Base-by-base conservation (phyloP, 768 basidiomycete species). In the Sarcomyxa edulis region DNA sequence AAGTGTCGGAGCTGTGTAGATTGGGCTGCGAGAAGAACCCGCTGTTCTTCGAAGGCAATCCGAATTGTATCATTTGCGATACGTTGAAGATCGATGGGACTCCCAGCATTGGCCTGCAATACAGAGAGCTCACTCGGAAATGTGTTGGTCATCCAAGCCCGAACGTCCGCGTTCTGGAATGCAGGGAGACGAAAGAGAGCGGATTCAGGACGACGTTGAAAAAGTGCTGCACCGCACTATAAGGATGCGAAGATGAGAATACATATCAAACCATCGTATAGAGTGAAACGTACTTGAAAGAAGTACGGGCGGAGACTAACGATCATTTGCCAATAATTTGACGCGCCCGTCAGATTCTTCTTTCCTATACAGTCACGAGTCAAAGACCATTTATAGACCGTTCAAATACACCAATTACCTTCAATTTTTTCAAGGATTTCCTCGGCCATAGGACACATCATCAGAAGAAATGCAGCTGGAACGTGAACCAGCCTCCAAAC, bases 371-470 rank as follows among this genome's bases (percentile, higher is more conserved):
- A n/a, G n/a, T n/a, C n/a, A n/a, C n/a, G n/a, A n/a, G n/a, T 44
- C 24, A 6, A 56, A 51, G 3, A 54, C 33, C 56, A 59, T 55
- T 2, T 35, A 21, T 56, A 52, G 60, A 23, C 55, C 45, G 21
- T 57, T 50, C 4, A 45, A 34, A 15, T 39, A 37, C 53, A 52
- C 26, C 18, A 25, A 39, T 22, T 14, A 42, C 58, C 51, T 16
- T 34, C 41, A 26, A 58, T 27, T 9, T 25, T 28, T 3, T 23
- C 41, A 30, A 34, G 29, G 7, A 52, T 53, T 8, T 39, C 32
- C 32, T 60, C 55, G 0, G 57, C 59, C 52, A 50, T 53, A 18
- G 54, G 55, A 29, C 55, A 59, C 3, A 60, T 40, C 1, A 57
- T 37, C 9, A 8, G 5, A 0, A 59, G 39, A 20, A 60, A 60